Base-by-base conservation (phyloP, 331 rosid genomes). In the Rosa hybrid region DNA sequence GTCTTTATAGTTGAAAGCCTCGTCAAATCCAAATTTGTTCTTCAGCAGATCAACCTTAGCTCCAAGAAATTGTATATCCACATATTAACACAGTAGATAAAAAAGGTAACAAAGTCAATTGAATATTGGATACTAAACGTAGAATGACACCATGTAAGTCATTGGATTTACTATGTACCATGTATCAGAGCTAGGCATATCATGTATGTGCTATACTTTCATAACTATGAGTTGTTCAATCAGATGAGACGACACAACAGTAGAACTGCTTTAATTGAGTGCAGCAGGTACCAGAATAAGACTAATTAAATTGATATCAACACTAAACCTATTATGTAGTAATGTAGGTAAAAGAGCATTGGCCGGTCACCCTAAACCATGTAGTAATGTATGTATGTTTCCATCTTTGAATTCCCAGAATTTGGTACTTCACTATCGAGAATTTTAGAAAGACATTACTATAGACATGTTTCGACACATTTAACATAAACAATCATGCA, bases 11-110 rank as follows among this genome's bases (percentile, higher is more conserved):
- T 64, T 64, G 69, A 64, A 64, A 30, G 69, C 69, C 10, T 64
- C 69, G 3, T 64, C 69, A 27, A 64, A 64, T 13, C 69, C 69
- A 14, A 64, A 64, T 64, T 64, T 64, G 42, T 64, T 64, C 69
- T 64, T 64, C 69, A 64, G 44, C 69, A 64, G 2, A 64, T 64
- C 69, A 64, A 64, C 69, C 69, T 64, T 30, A 27, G 2, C 41
- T 64, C 44, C 41, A 1, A 12, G 20, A 64, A 64, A 64, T 64
- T 0, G 39, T 13, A 30, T 30, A 63, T 30, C 39, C 69, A 30
- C 10, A 64, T 30, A 25, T 12, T 25, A 27, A 30, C 17, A 63
- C n/a, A 13, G 42, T 64, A 27, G 4, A 13, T 64, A 64, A 27
- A 23, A 25, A 38, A 44, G 69, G 18, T 23, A 62, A 11, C 68